These are phyloP conservation scores for Aspergillus sp. DNA, from an alignment of 2,329 filamentous ascomycete genomes.

Conservation along the genomic window DNA sequence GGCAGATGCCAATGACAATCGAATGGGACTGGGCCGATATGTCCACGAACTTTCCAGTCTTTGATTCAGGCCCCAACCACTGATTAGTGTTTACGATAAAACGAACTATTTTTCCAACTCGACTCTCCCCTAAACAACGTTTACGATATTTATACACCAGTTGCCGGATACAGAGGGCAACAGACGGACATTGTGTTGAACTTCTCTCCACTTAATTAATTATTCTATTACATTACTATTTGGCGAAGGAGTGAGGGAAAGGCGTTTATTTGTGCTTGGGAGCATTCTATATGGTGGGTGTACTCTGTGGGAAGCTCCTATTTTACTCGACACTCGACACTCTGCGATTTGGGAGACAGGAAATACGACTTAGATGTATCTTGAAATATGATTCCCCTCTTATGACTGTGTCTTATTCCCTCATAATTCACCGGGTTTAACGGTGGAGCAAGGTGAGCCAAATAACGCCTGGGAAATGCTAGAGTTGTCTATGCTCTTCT, in stretches of 20 bases:
- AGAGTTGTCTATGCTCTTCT: neutral
- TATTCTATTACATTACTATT: neutral
- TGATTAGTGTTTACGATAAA: slow-evolving; percentile 23
- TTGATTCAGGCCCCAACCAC: slow-evolving; percentile 29
- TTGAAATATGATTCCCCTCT: neutral
- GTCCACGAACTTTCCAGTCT: slow-evolving; percentile 38
- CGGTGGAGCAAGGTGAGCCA: neutral
- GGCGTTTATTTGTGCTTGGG: neutral
- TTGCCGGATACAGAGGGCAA: neutral
- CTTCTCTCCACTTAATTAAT: neutral
- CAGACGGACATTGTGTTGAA: neutral
- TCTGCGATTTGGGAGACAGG: slow-evolving; percentile 1
- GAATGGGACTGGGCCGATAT: slow-evolving; percentile 78
- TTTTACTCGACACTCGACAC: slow-evolving; percentile 2
- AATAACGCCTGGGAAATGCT: neutral
- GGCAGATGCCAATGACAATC: slow-evolving; percentile 92
- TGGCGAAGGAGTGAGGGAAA: slow-evolving; percentile 1
- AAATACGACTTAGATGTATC: neutral
- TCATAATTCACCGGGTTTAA: neutral
- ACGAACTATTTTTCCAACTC: slow-evolving; percentile 9
- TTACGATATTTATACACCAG: neutral
- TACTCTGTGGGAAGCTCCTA: neutral
- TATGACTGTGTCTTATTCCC: neutral
- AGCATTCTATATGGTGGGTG: neutral
- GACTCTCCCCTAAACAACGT: neutral